Base-by-base conservation (phyloP, 2,329 filamentous ascomycete species). In the Parastagonospora avenae region DNA sequence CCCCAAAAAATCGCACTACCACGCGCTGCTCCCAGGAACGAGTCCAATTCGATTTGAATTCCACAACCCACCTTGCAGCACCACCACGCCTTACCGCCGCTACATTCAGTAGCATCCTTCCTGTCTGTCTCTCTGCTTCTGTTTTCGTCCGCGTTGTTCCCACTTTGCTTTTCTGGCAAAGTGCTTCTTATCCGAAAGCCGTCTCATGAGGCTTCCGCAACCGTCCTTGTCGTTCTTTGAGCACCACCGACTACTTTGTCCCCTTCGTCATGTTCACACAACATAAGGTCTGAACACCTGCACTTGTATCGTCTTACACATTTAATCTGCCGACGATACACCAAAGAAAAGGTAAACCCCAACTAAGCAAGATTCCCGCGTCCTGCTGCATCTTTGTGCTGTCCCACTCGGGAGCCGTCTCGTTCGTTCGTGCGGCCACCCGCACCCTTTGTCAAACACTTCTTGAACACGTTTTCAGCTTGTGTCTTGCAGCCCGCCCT, bases 401-500 rank as follows among this genome's bases (percentile, higher is more conserved):
- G 66, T 65, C 63, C 68, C 68, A 72, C 67, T 69, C 64, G 66
- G 65, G 48, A 50, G 46, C 50, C 58, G 59, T 64, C 56, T 68
- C 54, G 59, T 61, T 66, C 61, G 51, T 68, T 24, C 55, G 62
- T 68, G 66, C 64, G 46, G 60, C 48, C 59, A 57, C 53, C 62
- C 62, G 65, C 58, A 44, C 49, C 55, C 50, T 55, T 57, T 62
- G 65, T 70, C 69, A 72, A 73, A 72, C 71, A 63, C 44, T 57
- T 57, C 53, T 56, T 55, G 64, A 66, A 73, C 71, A 72, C 72
- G 68, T 72, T 66, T 64, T 62, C 62, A 60, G 64, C 66, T 68
- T 73, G 69, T 68, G 68, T 70, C 60, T 64, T 64, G 57, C 72
- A 73, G 74, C 72, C 70, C 50, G 59, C 59, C 39, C 52, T 60